A percentile compares a stretch with the other conserved stretches of the same genome.
These are phyloP conservation scores for Monascus ruber DNA, from an alignment of 2,329 filamentous ascomycete genomes.

Conservation along the genomic window DNA sequence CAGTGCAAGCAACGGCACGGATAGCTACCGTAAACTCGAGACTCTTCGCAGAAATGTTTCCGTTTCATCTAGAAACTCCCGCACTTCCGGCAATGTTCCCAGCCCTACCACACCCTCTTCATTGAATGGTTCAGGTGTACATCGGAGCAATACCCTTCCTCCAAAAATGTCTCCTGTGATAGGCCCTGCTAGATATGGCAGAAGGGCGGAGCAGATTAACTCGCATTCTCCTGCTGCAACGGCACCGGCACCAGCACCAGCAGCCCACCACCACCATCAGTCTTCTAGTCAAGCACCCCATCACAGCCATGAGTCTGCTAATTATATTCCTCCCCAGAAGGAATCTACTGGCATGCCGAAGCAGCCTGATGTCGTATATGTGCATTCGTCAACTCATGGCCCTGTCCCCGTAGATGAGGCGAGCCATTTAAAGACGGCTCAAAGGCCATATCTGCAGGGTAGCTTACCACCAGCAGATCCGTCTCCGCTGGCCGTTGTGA, in stretches of 20 bases:
- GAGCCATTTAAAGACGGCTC: slow-evolving; percentile 6
- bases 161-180: slow-evolving; percentile 76
- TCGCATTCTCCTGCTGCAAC: neutral
- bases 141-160: slow-evolving; percentile 82
- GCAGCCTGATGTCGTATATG: slow-evolving; percentile 11
- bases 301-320: no score
- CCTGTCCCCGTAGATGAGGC: slow-evolving; percentile 14
- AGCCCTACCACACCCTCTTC: slow-evolving; percentile 54
- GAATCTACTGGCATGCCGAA: neutral
- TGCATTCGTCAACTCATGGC: slow-evolving; percentile 23
- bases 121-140: slow-evolving; percentile 46
- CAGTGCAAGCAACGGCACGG: slow-evolving; percentile 76
- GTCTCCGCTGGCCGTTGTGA: slow-evolving; percentile 31
- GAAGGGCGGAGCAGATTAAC: slow-evolving; percentile 37
- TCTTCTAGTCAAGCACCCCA: no score
- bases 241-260: no score
- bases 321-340: neutral
- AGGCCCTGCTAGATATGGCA: slow-evolving; percentile 54
- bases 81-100: slow-evolving; percentile 58
- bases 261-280: no score
- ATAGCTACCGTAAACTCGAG: slow-evolving; percentile 69
- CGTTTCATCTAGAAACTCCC: slow-evolving; percentile 78
- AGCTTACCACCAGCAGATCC: slow-evolving; percentile 36
- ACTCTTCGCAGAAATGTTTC: slow-evolving; percentile 79
- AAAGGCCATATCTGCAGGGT: slow-evolving; percentile 20